Conservation (phyloP, 768 basidiomycete genomes). For the Leccinum longicurvipes region DNA sequence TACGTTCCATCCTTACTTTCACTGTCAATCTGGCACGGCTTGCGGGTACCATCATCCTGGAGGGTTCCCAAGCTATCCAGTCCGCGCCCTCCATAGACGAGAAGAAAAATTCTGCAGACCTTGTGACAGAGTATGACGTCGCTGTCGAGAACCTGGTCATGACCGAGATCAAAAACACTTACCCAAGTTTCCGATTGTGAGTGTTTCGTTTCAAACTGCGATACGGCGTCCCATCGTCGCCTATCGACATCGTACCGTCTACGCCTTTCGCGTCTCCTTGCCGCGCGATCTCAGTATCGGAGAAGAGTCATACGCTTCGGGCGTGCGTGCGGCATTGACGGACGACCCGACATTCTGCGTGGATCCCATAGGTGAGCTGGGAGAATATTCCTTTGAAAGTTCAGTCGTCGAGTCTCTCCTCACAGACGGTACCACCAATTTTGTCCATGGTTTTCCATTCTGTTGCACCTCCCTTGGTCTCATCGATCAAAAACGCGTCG, state of each 20-base stretch:
- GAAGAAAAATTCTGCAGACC: slow-evolving; percentile 92
- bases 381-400: neutral
- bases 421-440: slow-evolving; percentile 85
- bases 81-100: slow-evolving; percentile 55
- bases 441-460: slow-evolving; percentile 81
- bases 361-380: slow-evolving; percentile 79
- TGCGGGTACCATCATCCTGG: slow-evolving; percentile 71
- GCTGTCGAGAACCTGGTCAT: slow-evolving; percentile 84
- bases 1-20: slow-evolving; percentile 63
- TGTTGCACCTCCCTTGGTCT: slow-evolving; percentile 90
- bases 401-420: neutral
- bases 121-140: slow-evolving; percentile 94
- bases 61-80: slow-evolving; percentile 73
- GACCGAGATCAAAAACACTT: slow-evolving; percentile 55
- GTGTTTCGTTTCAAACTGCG: slow-evolving; percentile 27
- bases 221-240: neutral
- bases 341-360: slow-evolving; percentile 94
- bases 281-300: slow-evolving; percentile 61
- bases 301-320: slow-evolving; percentile 87
- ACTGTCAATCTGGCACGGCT: slow-evolving; percentile 62
- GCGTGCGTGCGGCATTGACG: slow-evolving; percentile 61
- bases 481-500: slow-evolving; percentile 71
- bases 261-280: neutral
- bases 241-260: neutral
- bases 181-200: slow-evolving; percentile 80